Evolutionary conservation across 2,329 filamentous ascomycete genomes (phyloP), one percentile per base, ranked within the genome.

Genomic region (Thielaviopsis euricoi): DNA sequence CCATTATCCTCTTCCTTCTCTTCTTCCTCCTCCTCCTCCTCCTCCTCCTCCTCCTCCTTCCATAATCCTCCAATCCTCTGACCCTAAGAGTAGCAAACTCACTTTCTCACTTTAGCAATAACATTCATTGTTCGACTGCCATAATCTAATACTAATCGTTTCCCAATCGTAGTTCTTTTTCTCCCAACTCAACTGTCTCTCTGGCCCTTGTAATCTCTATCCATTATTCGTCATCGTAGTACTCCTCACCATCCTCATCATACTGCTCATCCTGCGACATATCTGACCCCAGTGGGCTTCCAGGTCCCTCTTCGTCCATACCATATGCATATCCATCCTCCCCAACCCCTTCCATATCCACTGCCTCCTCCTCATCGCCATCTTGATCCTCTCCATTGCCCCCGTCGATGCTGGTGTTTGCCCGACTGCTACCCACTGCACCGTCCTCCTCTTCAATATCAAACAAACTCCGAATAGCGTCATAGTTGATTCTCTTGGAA

Each of bases 401-500:
- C 64, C 67, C 3, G 55, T 71, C 71, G 58, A n/a, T n/a, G n/a
- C 76, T 79, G 43, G 73, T 77, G 0, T 73, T 73, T 13, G 73
- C 74, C 23, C 76, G 79, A 0, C 77, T 77, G 0, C 76, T 72
- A 0, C 74, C 75, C 1, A 66, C 68, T 37, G 67, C 66, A 62
- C 72, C 71, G 22, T 56, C 55, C n/a, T 52, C 52, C n/a, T 53
- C 63, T 13, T 54, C 59, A 13, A 71, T 68, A 63, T 77, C 74
- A 61, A 83, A 83, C 23, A 84, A 74, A 60, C 73, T 76, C 51
- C 75, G 72, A 62, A 85, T 78, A 43, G 77, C 78, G 57, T 80
- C 77, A 68, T 88, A 89, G 64, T 89, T 87, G 66, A 89, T 86
- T 65, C 86, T 83, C 69, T 83, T 86, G 62, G 82, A 87, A 70